Percentiles rank a stretch among this genome's conserved stretches.
Evolutionary conservation across 345 rosid species (phyloP).

Genomic region (Bruguiera gymnorhiza): DNA sequence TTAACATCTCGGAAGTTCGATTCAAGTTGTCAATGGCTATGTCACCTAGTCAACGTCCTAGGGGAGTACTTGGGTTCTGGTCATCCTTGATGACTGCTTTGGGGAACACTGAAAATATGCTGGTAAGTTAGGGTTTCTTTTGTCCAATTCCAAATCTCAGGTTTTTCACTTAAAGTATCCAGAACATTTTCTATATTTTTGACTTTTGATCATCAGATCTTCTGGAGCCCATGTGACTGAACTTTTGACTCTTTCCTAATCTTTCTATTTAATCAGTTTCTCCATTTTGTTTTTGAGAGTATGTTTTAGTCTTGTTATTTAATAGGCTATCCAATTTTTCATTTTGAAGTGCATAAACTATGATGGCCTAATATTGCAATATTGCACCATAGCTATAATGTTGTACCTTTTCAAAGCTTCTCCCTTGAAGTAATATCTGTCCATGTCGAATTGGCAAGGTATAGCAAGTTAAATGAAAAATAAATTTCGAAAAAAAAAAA

Average conservation of each 20-base stretch:
- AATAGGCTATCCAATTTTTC: too few relatives aligned
- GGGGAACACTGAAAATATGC: conserved; percentile 97
- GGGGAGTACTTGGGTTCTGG: conserved; percentile 99
- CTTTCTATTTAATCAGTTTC: background rate
- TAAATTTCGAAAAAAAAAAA: too few relatives aligned
- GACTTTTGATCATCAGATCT: background rate
- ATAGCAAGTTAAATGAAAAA: too few relatives aligned
- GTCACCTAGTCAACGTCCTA: conserved; percentile 96
- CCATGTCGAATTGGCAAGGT: too few relatives aligned
- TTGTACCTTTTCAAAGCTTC: too few relatives aligned
- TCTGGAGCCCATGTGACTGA: too few relatives aligned
- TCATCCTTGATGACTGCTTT: conserved; percentile 96
- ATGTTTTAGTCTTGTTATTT: too few relatives aligned
- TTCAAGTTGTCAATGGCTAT: conserved; percentile 89
- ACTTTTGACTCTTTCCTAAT: background rate
- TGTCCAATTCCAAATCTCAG: too few relatives aligned
- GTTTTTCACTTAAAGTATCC: conserved; percentile 1
- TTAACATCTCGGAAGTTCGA: conserved; percentile 84
- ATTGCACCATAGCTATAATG: too few relatives aligned
- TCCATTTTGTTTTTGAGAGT: too few relatives aligned
- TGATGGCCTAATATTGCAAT: too few relatives aligned
- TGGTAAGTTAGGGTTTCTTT: conserved; percentile 47
- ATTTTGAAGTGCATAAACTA: too few relatives aligned
- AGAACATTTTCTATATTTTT: background rate
- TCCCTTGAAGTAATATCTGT: background rate